Base-by-base conservation (phyloP, 2,329 filamentous ascomycete species). In the Cucurbitaria berberidis region DNA sequence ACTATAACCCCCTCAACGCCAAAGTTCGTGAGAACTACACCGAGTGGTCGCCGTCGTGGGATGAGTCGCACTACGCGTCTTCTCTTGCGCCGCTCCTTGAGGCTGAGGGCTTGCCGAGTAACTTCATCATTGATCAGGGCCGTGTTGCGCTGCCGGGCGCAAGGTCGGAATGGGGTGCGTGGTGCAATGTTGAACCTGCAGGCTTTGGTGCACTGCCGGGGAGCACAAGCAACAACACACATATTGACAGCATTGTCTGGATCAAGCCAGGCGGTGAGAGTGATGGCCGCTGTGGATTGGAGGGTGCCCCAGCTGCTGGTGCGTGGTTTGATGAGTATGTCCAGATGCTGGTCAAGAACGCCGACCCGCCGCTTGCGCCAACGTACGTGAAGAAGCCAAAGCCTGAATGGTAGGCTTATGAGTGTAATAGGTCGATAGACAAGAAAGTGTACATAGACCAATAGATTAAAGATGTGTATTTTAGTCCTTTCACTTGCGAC, bases 261-360 rank as follows among this genome's bases (percentile, higher is more conserved):
- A 65, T 68, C 47, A 70, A 70, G 58, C 67, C 67, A 7, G 67
- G 67, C 44, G 67, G 67, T 19, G 67, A 70, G 55, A 67, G 63
- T 27, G 67, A 70, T 36, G 67, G 67, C 8, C 24, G 35, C 6
- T 70, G 67, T 30, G 67, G 67, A 2, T 59, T 68, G 29, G 51
- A 46, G 29, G 67, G 66, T 26, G 67, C 67, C 9, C 67, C 67
- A 3, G 58, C 49, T 18, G 67, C 67, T 21, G 67, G 67, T 30
- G 63, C 59, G 22, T 70, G 67, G 67, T 68, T 68, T 42, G 66
- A 70, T 24, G 55, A 59, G 47, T 70, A 70, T 49, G 60, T 63
- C 11, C 64, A 70, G 51, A 65, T 67, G 63, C 40, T 70, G 45
- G 62, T 68, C 3, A 59, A 64, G 59, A 64, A 68, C 5, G 66